Conservation (phyloP, 345 rosid species). For the Hypericum perforatum region DNA sequence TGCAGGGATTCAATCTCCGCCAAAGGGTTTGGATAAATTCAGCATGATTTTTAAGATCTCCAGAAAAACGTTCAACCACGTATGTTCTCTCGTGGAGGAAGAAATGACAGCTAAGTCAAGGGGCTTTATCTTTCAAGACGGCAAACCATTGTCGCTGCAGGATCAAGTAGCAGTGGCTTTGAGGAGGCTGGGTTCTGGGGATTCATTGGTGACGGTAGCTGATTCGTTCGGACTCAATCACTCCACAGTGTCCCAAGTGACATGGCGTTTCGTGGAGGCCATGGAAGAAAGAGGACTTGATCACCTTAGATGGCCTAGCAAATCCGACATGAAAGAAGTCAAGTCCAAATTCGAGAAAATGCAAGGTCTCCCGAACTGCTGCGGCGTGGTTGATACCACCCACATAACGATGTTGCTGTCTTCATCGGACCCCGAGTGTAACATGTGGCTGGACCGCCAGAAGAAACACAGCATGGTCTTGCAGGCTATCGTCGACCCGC, state of each 20-base stretch:
- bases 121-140: conserved; percentile 33
- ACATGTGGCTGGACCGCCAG: conserved; percentile 53
- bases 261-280: conserved; percentile 74
- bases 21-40: conserved; percentile 39
- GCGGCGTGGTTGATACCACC: conserved; percentile 59
- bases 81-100: conserved; percentile 61
- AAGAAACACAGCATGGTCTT: conserved; percentile 65
- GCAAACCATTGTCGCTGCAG: conserved; percentile 36
- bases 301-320: conserved; percentile 61
- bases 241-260: conserved; percentile 66
- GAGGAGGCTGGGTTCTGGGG: conserved; percentile 70
- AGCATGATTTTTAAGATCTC: conserved; percentile 58
- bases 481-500: conserved; percentile 62
- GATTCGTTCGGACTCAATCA: conserved; percentile 58
- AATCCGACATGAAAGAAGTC: conserved; percentile 33
- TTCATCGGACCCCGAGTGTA: conserved; percentile 42
- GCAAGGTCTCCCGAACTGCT: conserved; percentile 57
- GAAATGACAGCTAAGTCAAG: conserved; percentile 46
- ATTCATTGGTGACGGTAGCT: conserved; percentile 54
- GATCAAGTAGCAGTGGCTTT: conserved; percentile 70
- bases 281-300: conserved; percentile 58
- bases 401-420: conserved; percentile 59
- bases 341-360: conserved; percentile 57
- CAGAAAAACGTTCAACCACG: conserved; percentile 58
- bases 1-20: conserved; percentile 34